Conservation (phyloP, 1,139 yeast genomes). For the Yamadazyma triangularis region DNA sequence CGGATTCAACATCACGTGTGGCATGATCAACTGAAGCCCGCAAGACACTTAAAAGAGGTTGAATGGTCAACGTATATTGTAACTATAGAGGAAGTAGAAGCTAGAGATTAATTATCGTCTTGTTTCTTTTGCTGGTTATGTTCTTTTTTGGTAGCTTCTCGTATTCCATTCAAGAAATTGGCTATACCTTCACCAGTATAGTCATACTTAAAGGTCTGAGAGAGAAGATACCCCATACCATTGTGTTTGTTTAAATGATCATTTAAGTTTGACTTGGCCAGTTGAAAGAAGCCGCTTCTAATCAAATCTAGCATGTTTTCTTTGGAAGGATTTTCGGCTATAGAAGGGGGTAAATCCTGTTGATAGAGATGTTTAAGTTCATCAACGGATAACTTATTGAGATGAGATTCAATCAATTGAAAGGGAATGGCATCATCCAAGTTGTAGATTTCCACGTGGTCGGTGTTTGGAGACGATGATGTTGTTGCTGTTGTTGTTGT, state of each 20-base stretch:
- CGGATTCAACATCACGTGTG: too few species aligned
- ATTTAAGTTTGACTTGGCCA: constrained; percentile 41
- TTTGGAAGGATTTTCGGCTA: constrained; percentile 30
- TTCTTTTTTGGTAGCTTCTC: constrained; percentile 24
- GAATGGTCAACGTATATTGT: neutral
- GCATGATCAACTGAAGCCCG: too few species aligned
- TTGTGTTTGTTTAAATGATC: constrained; percentile 33
- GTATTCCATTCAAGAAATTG: constrained; percentile 48
- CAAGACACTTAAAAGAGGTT: too few species aligned
- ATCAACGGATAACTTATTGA: constrained; percentile 31
- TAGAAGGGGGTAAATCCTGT: constrained; percentile 40
- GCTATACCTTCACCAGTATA: constrained; percentile 59
- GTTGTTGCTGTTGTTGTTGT: too few species aligned
- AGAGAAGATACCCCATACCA: constrained; percentile 52
- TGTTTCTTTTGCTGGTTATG: too few species aligned
- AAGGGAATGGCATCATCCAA: constrained; percentile 35
- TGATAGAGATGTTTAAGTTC: constrained; percentile 34
- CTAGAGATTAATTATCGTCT: too few species aligned
- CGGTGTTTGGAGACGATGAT: constrained; percentile 3
- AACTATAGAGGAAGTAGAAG: neutral
- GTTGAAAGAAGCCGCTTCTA: constrained; percentile 51
- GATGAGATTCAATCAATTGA: constrained; percentile 32
- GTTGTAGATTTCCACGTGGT: too few species aligned
- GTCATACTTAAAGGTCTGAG: constrained; percentile 47
- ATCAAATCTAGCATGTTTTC: constrained; percentile 42